A percentile compares a stretch with the other conserved stretches of the same genome.
Evolutionary conservation across 179 eudicot species (phyloP).

Genomic region (Silene coronaria): DNA sequence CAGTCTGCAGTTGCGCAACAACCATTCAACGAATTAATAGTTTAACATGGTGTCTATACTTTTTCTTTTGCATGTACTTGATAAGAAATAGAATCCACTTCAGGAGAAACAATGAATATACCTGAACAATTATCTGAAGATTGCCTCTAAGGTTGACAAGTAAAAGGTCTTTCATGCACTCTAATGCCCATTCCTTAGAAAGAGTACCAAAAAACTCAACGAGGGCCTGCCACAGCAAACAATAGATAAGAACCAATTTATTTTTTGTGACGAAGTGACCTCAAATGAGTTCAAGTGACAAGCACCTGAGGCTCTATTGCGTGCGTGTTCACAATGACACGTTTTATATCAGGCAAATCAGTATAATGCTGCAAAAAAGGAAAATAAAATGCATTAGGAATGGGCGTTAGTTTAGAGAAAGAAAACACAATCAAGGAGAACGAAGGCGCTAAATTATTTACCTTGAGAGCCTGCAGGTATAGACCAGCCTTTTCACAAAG

Average conservation of each 20-base stretch:
- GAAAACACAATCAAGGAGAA: neutral
- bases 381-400: neutral
- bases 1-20: constrained; percentile 44
- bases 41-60: neutral
- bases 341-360: constrained; percentile 82
- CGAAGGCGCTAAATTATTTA: constrained; percentile 13
- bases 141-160: constrained; percentile 83
- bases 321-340: constrained; percentile 96
- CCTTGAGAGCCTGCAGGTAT: constrained; percentile 81
- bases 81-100: neutral
- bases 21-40: neutral
- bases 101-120: constrained; percentile 20
- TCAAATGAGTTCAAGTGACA: neutral
- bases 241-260: constrained; percentile 3
- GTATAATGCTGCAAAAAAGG: constrained; percentile 63
- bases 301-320: constrained; percentile 98
- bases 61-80: neutral
- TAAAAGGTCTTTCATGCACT: constrained; percentile 93
- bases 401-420: neutral
- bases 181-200: constrained; percentile 85
- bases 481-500: constrained; percentile 96
- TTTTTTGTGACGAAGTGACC: neutral
- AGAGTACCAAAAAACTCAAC: constrained; percentile 95
- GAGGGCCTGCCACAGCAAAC: constrained; percentile 51
- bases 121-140: constrained; percentile 96